Evolutionary conservation across 768 basidiomycete species (phyloP), one percentile per base, ranked within the genome.

Genomic region (Sutorius australiensis): DNA sequence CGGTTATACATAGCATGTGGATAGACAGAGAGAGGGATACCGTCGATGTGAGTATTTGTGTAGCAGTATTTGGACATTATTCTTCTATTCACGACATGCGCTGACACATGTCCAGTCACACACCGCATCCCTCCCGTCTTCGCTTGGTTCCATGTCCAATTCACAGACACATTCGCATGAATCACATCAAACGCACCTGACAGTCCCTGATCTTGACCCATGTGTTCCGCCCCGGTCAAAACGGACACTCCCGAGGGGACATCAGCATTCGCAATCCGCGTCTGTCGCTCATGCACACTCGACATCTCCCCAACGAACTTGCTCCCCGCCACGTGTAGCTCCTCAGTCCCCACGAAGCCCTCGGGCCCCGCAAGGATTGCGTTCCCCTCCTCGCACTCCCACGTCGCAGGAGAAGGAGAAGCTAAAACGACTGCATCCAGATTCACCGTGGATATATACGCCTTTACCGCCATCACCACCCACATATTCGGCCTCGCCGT

Each of bases 1-100:
- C 76, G 2, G 80, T 81, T 42, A 62, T 84, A n/a, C 65, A 68
- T 52, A 64, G 67, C 55, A 63, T 62, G 60, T 46, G 49, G 17
- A 61, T 67, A 56, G 62, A 67, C 48, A 64, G 11, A 34, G 67
- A 63, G 32, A 44, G 30, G 6, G 59, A 58, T 30, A 31, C 56
- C 1, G 17, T 57, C 17, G 63, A 69, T 30, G 67, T 70, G 46
- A 61, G 67, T 67, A 10, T 12, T 19, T 16, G 17, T 46, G 24
- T 36, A 27, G n/a, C 43, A 41, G 3, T 3, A 5, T 19, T 33
- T 42, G 16, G 40, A 13, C 51, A 57, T 49, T 32, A 44, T 65
- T 47, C 57, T 40, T 50, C 47, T 59, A 48, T 52, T 59, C 48
- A 58, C 54, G 17, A 37, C 54, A 58, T 54, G 36, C 47, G 32